Conservation (phyloP, 495 filamentous ascomycete genomes). For the Parmelia sp. region DNA sequence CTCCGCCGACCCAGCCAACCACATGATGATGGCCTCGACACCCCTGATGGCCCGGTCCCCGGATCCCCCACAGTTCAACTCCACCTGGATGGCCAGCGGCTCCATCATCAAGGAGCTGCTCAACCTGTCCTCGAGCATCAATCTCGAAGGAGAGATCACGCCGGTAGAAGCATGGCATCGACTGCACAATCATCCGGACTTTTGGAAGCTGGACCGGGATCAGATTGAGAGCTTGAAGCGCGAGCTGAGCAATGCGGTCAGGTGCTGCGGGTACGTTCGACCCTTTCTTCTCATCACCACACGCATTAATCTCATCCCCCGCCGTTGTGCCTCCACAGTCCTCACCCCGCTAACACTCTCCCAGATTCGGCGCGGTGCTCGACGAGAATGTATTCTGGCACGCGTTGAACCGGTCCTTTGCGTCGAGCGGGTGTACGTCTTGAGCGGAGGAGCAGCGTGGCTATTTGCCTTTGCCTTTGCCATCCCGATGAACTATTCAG, state of each 20-base stretch:
- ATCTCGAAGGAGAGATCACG: conserved; percentile 69
- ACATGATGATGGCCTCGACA: conserved; percentile 26
- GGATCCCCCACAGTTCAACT: conserved; percentile 16
- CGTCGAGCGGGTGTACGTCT: background rate
- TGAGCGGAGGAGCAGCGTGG: background rate
- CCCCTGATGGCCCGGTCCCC: conserved; percentile 24
- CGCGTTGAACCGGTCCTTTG: conserved; percentile 12
- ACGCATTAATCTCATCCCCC: background rate
- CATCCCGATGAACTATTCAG: background rate
- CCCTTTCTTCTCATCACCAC: background rate
- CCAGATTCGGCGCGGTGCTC: conserved; percentile 28
- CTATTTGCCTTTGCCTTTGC: too few species aligned
- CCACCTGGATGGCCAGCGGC: conserved; percentile 23
- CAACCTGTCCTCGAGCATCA: conserved; percentile 36
- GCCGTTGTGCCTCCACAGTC: too few species aligned
- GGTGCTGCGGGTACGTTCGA: conserved; percentile 29
- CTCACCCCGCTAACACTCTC: too few species aligned
- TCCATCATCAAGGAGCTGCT: conserved; percentile 27
- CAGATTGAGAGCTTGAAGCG: conserved; percentile 23
- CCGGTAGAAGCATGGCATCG: conserved; percentile 31
- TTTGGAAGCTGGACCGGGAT: conserved; percentile 19
- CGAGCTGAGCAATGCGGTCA: conserved; percentile 21
- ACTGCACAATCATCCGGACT: conserved; percentile 24
- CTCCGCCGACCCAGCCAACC: conserved; percentile 22
- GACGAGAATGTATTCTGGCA: conserved; percentile 23